phyloP scores from a whole-genome alignment of 345 rosid genomes.

The Citrus mangshanensis region DNA sequence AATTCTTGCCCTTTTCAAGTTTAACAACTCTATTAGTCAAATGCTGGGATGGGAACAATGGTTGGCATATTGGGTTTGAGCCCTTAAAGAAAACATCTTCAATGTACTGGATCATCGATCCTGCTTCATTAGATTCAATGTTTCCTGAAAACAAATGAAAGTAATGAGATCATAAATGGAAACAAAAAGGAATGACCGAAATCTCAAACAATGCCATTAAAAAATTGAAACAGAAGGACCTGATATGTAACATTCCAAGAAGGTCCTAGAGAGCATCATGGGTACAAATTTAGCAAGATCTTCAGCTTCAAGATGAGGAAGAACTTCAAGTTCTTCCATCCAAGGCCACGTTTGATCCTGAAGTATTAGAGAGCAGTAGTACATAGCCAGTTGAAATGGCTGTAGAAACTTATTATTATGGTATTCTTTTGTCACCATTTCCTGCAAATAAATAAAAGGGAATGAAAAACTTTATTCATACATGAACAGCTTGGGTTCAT shows the following conservation, averaged over 20 bases:
- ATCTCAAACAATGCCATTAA: neutral
- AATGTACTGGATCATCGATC: conserved; percentile 54
- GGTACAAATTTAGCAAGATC: conserved; percentile 75
- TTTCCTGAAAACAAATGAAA: conserved; percentile 52
- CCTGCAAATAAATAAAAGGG: conserved; percentile 37
- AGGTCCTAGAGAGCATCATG: conserved; percentile 69
- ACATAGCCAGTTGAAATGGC: conserved; percentile 82
- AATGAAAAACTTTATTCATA: neutral
- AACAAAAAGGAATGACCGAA: neutral
- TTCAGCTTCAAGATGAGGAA: conserved; percentile 54
- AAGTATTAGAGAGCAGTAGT: conserved; percentile 67
- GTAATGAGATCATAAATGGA: conserved; percentile 11
- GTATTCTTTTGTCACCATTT: conserved; percentile 66
- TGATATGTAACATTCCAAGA: conserved; percentile 75
- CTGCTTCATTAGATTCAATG: conserved; percentile 64
- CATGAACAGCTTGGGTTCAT: neutral
- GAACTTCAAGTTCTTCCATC: conserved; percentile 73
- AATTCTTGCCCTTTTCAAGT: conserved; percentile 60
- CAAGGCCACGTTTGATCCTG: conserved; percentile 69
- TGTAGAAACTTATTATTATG: conserved; percentile 77
- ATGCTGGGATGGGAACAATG: conserved; percentile 77
- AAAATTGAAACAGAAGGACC: conserved; percentile 35
- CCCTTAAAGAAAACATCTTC: conserved; percentile 63
- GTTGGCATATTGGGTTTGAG: conserved; percentile 60
- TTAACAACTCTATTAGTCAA: conserved; percentile 73